Evolutionary conservation across 1,284 basidiomycete species (phyloP).

Genomic region (Acaromyces ingoldii): DNA sequence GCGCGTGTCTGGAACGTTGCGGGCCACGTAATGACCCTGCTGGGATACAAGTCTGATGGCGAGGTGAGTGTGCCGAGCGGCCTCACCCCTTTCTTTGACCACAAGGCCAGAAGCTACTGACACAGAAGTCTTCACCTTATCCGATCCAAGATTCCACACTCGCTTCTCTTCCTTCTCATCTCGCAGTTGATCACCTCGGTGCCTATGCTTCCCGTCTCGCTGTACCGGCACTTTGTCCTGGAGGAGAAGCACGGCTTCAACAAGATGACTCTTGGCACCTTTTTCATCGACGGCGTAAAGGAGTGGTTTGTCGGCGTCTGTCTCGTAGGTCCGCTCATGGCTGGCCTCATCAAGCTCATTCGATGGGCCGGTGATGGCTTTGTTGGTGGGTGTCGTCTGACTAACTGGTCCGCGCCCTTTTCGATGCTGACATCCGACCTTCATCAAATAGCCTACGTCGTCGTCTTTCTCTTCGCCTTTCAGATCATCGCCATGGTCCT

Average conservation of each 20-base stretch:
- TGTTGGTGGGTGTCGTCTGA: conserved; percentile 16
- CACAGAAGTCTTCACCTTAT: neutral
- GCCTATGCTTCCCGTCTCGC: conserved; percentile 63
- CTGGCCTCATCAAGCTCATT: conserved; percentile 81
- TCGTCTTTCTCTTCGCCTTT: conserved; percentile 57
- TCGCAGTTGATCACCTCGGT: conserved; percentile 47
- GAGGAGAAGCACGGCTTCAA: conserved; percentile 97
- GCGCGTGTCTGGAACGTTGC: conserved; percentile 70
- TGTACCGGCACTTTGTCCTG: conserved; percentile 86
- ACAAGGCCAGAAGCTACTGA: neutral
- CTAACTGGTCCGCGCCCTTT: no score
- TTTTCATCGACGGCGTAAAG: conserved; percentile 71
- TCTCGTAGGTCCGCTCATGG: conserved; percentile 82
- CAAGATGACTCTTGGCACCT: conserved; percentile 71
- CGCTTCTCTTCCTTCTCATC: conserved; percentile 9
- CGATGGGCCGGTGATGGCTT: conserved; percentile 70
- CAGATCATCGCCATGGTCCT: conserved; percentile 61
- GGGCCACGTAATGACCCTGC: conserved; percentile 54
- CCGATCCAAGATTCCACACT: conserved; percentile 7
- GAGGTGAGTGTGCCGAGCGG: conserved; percentile 8
- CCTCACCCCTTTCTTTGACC: no score
- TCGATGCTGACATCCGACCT: no score
- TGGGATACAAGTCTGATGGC: conserved; percentile 17
- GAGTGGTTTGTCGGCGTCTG: conserved; percentile 67
- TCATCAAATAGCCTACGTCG: conserved; percentile 24